Evolutionary conservation across 129 eudicot genomes (phyloP).

Genomic region (carrot (Daucus carota)): DNA sequence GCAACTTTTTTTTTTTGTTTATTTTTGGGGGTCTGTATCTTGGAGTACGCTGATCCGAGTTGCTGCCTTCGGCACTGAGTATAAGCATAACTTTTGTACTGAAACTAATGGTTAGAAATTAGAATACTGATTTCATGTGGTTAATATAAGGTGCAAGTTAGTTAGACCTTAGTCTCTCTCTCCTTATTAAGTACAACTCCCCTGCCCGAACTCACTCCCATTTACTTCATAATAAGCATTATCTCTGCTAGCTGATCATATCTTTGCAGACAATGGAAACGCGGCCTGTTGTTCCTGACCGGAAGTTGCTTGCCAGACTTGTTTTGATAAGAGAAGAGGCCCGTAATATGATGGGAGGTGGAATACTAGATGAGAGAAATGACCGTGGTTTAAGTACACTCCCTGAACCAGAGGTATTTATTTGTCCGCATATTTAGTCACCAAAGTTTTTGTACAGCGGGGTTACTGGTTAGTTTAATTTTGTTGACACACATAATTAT

Average conservation of each 20-base stretch:
- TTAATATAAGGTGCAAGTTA: not conserved
- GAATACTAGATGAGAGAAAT: slow-evolving; percentile 93
- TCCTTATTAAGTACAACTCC: not conserved
- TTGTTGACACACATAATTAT: not conserved
- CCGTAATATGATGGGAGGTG: slow-evolving; percentile 98
- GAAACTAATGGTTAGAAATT: not conserved
- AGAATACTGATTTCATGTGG: not conserved
- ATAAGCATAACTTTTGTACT: not conserved
- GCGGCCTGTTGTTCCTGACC: slow-evolving; percentile 76
- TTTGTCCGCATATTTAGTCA: not conserved
- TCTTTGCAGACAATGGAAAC: slow-evolving; percentile 78
- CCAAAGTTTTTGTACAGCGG: not conserved
- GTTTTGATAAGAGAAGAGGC: slow-evolving; percentile 99
- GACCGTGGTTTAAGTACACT: slow-evolving; percentile 79
- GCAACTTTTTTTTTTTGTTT: not conserved
- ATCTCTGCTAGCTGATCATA: not conserved
- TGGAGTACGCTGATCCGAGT: too few species aligned
- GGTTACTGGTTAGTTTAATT: not conserved
- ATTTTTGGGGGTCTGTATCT: not conserved
- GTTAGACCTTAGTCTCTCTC: not conserved
- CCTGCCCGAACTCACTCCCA: not conserved
- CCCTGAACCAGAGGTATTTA: slow-evolving; percentile 82
- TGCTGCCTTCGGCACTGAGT: too few species aligned
- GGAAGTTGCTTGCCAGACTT: slow-evolving; percentile 91
- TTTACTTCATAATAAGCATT: not conserved